Conservation (phyloP, 202 grass and related monocot genomes). For the Alloteropsis angusta region DNA sequence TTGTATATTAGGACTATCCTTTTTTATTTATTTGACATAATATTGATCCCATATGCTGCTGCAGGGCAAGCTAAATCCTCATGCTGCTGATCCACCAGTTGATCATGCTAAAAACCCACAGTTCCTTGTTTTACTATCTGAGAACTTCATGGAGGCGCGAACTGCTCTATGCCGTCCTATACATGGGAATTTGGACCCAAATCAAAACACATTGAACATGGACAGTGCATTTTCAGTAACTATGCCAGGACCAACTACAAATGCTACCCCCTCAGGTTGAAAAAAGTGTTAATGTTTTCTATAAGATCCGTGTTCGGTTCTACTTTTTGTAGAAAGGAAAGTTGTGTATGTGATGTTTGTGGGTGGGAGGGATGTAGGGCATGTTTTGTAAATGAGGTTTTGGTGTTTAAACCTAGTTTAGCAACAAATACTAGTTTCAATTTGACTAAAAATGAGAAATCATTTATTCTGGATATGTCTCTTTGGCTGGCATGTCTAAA, state of each 20-base stretch:
- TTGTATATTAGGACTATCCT: background rate
- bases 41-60: constrained; percentile 24
- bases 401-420: constrained; percentile 6
- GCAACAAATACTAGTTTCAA: constrained; percentile 15
- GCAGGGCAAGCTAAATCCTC: constrained; percentile 85
- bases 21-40: constrained; percentile 2
- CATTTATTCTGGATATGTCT: background rate
- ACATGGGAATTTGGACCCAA: constrained; percentile 44
- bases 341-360: constrained; percentile 18
- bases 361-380: constrained; percentile 10
- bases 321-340: constrained; percentile 1
- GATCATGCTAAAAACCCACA: constrained; percentile 71
- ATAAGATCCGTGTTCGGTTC: constrained; percentile 12
- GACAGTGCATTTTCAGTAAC: constrained; percentile 47
- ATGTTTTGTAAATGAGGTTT: background rate
- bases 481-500: background rate
- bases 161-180: constrained; percentile 64
- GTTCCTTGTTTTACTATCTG: constrained; percentile 82
- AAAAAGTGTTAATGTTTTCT: constrained; percentile 15
- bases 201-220: constrained; percentile 56
- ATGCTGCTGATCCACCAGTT: constrained; percentile 56
- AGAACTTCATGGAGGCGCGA: constrained; percentile 80
- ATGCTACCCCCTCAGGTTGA: constrained; percentile 65
- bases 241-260: constrained; percentile 39
- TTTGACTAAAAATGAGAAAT: constrained; percentile 6